Evolutionary conservation across 768 basidiomycete species (phyloP).

Genomic region (Auriscalpium orientale): DNA sequence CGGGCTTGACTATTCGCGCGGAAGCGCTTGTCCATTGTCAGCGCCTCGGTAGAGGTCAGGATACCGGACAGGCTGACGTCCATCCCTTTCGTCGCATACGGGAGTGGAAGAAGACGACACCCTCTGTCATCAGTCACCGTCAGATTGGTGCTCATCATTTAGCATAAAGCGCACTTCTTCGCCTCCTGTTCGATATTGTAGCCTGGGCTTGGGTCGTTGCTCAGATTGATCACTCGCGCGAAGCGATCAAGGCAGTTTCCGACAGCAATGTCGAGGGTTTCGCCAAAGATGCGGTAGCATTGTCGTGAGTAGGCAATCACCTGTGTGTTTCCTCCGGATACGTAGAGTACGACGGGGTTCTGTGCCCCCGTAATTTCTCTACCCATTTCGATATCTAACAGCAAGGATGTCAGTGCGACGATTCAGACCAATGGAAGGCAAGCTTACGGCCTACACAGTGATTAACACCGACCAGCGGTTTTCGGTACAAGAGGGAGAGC

Average conservation of each 20-base stretch:
- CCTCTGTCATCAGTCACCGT: slow-evolving; percentile 44
- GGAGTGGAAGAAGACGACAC: slow-evolving; percentile 71
- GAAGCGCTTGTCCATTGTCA: slow-evolving; percentile 81
- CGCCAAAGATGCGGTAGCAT: slow-evolving; percentile 96
- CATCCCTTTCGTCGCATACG: slow-evolving; percentile 98
- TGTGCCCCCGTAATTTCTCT: slow-evolving; percentile 88
- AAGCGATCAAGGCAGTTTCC: slow-evolving; percentile 98
- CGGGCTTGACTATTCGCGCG: slow-evolving; percentile 36
- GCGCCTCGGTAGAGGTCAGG: slow-evolving; percentile 79
- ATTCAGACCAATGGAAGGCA: neutral
- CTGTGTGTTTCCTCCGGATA: slow-evolving; percentile 98
- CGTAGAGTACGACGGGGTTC: slow-evolving; percentile 95
- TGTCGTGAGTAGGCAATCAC: slow-evolving; percentile 98
- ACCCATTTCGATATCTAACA: slow-evolving; percentile 97
- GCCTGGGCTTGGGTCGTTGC: slow-evolving; percentile 94
- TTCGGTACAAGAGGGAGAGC: slow-evolving; percentile 77
- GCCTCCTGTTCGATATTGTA: slow-evolving; percentile 97
- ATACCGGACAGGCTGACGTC: slow-evolving; percentile 95
- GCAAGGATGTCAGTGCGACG: neutral
- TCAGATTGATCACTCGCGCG: slow-evolving; percentile 86
- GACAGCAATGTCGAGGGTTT: slow-evolving; percentile 98
- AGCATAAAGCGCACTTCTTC: slow-evolving; percentile 52
- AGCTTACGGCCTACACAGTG: slow-evolving; percentile 94
- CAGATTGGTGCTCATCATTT: too few relatives aligned
- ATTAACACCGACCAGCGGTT: slow-evolving; percentile 96